Base-by-base conservation (phyloP, 2,329 filamentous ascomycete genomes). In the Myriosclerotinia curreyana region DNA sequence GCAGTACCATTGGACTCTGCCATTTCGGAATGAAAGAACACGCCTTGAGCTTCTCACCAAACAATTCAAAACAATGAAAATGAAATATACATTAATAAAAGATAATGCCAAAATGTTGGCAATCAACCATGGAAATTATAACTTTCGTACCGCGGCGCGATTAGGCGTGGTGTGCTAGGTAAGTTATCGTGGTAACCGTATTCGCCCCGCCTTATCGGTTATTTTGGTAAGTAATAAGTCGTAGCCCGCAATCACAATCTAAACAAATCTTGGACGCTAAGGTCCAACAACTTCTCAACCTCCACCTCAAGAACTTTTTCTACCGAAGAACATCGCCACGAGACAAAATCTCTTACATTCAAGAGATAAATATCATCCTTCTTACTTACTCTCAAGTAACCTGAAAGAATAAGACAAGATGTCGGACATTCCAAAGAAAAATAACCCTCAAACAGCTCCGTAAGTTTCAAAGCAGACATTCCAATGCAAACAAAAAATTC, bases 381-480 rank as follows among this genome's bases (percentile, higher is more conserved):
- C 54, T 59, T 34, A 48, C 28, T 50, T 51, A 42, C 28, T 44
- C 28, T 44, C 34, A 59, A 50, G 25, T 59, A 34, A 49, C 9
- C 49, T 22, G 25, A 63, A 58, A 63, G 20, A 50, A 36, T 50
- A 60, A 54, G 62, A 65, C 67, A 74, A 72, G 59, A 88, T 88
- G 86, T 86, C 86, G 76, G 86, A 88, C 75, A 73, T 73, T 63
- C 85, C 85, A 71, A 87, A 84, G 83, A 77, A 88, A 86, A 77
- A 86, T 63, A 72, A 69, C 66, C 79, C 82, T 71, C 81, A 82
- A 71, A 80, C 83, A 70, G 86, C 86, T 69, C 86, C 86, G 86
- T 88, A 82, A 81, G 85, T 83, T 68, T 66, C 62, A 60, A 58
- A 59, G 60, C 50, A 59, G 56, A 44, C 36, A 61, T 49, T 48